Percentiles rank a stretch among this genome's conserved stretches.
These are phyloP conservation scores for Nannochloropsis oceanica DNA, from an alignment of 108 stramenopile species.

Conservation along the genomic window DNA sequence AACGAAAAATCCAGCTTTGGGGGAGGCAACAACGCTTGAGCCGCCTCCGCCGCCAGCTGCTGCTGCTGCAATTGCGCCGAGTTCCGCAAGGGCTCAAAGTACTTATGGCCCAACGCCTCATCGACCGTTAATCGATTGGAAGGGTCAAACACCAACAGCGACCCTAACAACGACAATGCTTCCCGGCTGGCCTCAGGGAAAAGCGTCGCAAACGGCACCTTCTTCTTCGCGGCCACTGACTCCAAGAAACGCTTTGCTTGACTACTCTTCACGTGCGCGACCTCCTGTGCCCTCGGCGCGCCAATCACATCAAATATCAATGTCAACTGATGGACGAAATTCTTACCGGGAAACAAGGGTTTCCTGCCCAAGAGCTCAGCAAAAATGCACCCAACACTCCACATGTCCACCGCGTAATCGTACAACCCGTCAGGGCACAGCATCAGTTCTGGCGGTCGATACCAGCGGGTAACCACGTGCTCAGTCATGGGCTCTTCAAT, in stretches of 20 bases:
- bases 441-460: slow-evolving; percentile 52
- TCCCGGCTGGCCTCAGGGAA: slow-evolving; percentile 26
- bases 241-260: slow-evolving; percentile 42
- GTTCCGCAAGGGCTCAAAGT: slow-evolving; percentile 33
- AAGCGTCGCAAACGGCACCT: slow-evolving; percentile 15
- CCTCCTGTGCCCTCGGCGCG: slow-evolving; percentile 45
- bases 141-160: slow-evolving; percentile 40
- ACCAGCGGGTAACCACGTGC: slow-evolving; percentile 57
- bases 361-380: slow-evolving; percentile 76
- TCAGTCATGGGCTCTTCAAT: slow-evolving; percentile 50
- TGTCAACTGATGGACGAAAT: slow-evolving; percentile 83
- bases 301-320: slow-evolving; percentile 80
- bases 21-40: neutral
- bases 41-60: neutral
- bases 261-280: slow-evolving; percentile 31
- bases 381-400: slow-evolving; percentile 86
- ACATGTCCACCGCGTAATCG: slow-evolving; percentile 49
- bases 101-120: slow-evolving; percentile 39
- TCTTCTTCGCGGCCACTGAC: slow-evolving; percentile 13
- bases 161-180: slow-evolving; percentile 30
- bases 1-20: neutral
- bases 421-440: slow-evolving; percentile 48
- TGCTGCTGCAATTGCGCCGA: neutral
- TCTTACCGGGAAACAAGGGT: slow-evolving; percentile 76
- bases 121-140: slow-evolving; percentile 25